phyloP scores from a whole-genome alignment of 2,329 filamentous ascomycete species.

The Cephalotrichum gorgonifer region DNA sequence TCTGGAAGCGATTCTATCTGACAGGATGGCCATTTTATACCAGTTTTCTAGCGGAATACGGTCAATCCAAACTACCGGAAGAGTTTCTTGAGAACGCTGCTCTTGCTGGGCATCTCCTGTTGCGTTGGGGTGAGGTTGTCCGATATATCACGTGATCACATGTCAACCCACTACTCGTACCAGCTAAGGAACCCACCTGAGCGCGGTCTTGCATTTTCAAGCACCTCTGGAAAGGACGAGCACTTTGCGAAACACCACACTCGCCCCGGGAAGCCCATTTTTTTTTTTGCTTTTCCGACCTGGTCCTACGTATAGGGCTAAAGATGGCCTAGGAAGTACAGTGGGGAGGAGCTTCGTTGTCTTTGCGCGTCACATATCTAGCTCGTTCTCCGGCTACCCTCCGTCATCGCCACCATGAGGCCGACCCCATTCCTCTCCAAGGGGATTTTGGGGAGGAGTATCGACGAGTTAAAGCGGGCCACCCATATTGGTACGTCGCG shows the following conservation, averaged over 20 bases:
- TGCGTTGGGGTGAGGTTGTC: not conserved
- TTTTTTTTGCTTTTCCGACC: too few relatives aligned
- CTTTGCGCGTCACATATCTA: not conserved
- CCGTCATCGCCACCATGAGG: constrained; percentile 29
- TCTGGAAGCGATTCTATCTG: not conserved
- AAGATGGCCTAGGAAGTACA: not conserved
- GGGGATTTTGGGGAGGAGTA: constrained; percentile 46
- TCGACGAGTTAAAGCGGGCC: constrained; percentile 49
- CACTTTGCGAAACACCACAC: too few relatives aligned
- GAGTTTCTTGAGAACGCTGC: too few relatives aligned
- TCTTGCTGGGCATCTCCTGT: too few relatives aligned
- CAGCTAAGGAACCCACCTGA: too few relatives aligned
- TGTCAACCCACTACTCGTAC: too few relatives aligned
- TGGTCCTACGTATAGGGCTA: not conserved
- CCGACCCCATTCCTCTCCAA: constrained; percentile 33
- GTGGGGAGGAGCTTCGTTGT: not conserved
- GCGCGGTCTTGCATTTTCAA: too few relatives aligned
- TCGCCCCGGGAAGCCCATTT: too few relatives aligned
- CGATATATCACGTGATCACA: not conserved
- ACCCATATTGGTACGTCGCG: constrained; percentile 38
- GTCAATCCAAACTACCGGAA: too few relatives aligned
- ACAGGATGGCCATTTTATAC: too few relatives aligned
- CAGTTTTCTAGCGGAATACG: too few relatives aligned
- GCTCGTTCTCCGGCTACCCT: not conserved
- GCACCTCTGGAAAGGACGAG: too few relatives aligned